Evolutionary conservation across 129 eudicot species (phyloP).

Genomic region (Flaveria robusta): DNA sequence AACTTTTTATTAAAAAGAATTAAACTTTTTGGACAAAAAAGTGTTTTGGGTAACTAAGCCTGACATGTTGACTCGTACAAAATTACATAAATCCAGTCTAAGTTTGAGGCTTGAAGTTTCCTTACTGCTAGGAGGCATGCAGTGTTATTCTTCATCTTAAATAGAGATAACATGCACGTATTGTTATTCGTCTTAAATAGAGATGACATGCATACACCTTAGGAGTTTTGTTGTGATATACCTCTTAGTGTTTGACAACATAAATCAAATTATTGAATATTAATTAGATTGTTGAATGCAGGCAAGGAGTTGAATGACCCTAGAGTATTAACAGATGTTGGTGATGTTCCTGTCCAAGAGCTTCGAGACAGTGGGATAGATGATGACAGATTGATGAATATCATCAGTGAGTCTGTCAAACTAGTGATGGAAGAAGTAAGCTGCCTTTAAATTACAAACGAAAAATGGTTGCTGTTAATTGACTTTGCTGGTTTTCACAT

Average conservation of each 20-base stretch:
- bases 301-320: conserved; percentile 88
- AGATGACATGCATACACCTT: conserved; percentile 5
- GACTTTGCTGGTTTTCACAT: conserved; percentile 8
- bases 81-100: background rate
- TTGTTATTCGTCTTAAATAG: background rate
- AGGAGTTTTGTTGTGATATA: background rate
- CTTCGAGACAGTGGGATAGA: conserved; percentile 89
- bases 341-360: conserved; percentile 96
- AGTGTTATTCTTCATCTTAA: background rate
- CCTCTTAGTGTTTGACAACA: background rate
- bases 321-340: conserved; percentile 90
- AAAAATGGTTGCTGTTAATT: conserved; percentile 2
- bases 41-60: background rate
- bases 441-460: background rate
- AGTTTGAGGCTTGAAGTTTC: background rate
- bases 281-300: conserved; percentile 38
- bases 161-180: conserved; percentile 9
- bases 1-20: background rate
- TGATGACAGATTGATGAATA: conserved; percentile 86
- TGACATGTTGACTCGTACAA: background rate
- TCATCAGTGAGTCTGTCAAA: conserved; percentile 86
- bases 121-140: conserved; percentile 20
- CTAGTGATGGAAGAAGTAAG: conserved; percentile 93
- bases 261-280: background rate
- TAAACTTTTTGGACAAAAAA: background rate